Base-by-base conservation (phyloP, 768 basidiomycete species). In the Glaciozyma martinii region DNA sequence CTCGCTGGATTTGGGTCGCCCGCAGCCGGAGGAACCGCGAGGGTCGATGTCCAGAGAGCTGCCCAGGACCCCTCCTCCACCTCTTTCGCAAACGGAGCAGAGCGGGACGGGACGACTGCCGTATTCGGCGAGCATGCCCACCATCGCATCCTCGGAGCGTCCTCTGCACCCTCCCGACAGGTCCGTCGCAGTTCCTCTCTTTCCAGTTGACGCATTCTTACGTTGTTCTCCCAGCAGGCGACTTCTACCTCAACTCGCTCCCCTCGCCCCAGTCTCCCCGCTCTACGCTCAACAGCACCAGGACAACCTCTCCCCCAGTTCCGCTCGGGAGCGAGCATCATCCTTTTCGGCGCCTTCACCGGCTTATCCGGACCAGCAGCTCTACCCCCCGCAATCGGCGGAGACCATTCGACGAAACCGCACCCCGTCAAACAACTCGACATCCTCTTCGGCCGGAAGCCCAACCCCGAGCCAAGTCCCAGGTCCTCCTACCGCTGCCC, bases 41-140 rank as follows among this genome's bases (percentile, higher is more conserved):
- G 12, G 10, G 16, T 25, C 55, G 13, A n/a, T 8, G 23, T 13
- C 55, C 5, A 8, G 10, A 7, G 50, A 30, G 15, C 9, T 33
- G 18, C 57, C 52, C 23, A n/a, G 57, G 16, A 53, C 53, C 23
- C 57, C 66, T 7, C 66, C 61, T 3, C 59, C 61, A 27, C 50
- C 56, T 37, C 27, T 50, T 18, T 18, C 37, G 56, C 32, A 42
- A 40, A 40, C 23, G 16, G 19, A 25, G 23, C 5, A n/a, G 25
- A 27, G 25, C 25, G 44, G 52, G 12, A 42, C 61, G 33, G 57
- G 49, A 30, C 43, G 66, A 21, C 30, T 67, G 12, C 44, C 61
- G 16, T 60, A n/a, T 19, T 63, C 61, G 8, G 54, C 66, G 19
- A 67, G 66, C 27, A 67, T 67, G 66, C 66, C 66, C 15, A 27